Conservation (phyloP, 2,329 filamentous ascomycete genomes). For the Kalaharituber pfeilii region DNA sequence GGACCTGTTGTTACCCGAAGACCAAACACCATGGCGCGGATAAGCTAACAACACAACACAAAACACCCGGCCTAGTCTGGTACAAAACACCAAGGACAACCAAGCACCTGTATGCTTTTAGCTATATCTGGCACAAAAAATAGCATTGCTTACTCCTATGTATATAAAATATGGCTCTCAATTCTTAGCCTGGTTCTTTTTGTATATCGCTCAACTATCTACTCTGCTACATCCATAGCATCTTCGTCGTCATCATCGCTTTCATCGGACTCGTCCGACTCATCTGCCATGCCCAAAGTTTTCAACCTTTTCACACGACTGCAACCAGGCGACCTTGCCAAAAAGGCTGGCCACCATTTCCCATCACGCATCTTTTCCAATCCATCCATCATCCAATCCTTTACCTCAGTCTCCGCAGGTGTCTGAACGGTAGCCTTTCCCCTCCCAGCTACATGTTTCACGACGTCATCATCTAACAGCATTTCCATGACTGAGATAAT, state of each 20-base stretch:
- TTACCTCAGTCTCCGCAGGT: not conserved
- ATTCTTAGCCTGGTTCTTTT: too few species aligned
- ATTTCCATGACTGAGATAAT: not conserved
- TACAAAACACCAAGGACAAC: too few species aligned
- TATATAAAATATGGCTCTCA: too few species aligned
- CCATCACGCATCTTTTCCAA: not conserved
- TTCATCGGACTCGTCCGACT: not conserved
- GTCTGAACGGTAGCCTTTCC: not conserved
- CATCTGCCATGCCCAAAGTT: not conserved
- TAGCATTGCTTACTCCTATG: too few species aligned
- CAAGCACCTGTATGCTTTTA: too few species aligned
- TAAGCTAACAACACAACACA: too few species aligned
- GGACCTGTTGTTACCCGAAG: not conserved
- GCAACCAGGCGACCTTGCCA: not conserved
- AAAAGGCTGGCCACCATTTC: not conserved
- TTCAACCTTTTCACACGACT: not conserved
- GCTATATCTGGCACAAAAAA: too few species aligned
- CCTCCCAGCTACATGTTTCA: not conserved
- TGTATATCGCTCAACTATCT: too few species aligned
- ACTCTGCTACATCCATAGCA: not conserved
- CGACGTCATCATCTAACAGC: not conserved
- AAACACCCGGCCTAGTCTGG: too few species aligned
- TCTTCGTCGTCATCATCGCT: not conserved
- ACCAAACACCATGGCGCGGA: too few species aligned
- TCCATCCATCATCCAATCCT: not conserved